Evolutionary conservation across 805 yeast species (phyloP), one percentile per base, ranked within the genome.

Genomic region (Saturnispora saitoi): DNA sequence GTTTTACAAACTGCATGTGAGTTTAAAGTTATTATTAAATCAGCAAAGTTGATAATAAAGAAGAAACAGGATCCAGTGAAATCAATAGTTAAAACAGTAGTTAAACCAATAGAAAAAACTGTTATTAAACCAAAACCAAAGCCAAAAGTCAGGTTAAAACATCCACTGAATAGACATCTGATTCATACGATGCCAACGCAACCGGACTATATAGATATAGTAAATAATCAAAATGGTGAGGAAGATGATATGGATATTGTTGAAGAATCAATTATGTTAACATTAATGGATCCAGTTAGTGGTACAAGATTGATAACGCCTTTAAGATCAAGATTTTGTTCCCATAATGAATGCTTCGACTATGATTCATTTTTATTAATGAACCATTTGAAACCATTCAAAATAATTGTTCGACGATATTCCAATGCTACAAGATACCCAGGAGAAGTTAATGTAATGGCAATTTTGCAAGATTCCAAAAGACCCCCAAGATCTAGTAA

Each of bases 271-370:
- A 51, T 63, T 49, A 46, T 60, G 28, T 47, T 66, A n/a, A 62
- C 69, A 0, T 49, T 66, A 19, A 47, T 52, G 26, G 70, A 66
- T 41, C 70, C 70, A 4, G 48, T 66, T 2, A 58, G 67, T 1
- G 66, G 66, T n/a, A 50, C 48, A 11, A 45, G 59, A 36, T 39
- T 65, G 48, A 50, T 47, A 4, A 62, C 61, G 2, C 70, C 70
- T 1, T 46, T 65, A n/a, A 50, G 66, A 40, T 55, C 65, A 1
- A 51, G 58, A 32, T 63, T 48, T 42, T 66, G 70, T 50, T 61
- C 69, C 2, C 70, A 66, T 51, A 44, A 64, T 12, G 68, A 64
- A 44, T 66, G 69, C 47, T 66, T 66, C 45, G 70, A 66, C 48
- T 49, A 65, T 46, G 53, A 53, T 4, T 56, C 64, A 4, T 66